Conservation (phyloP, 1,139 yeast genomes). For the Sugiyamaella sp. region DNA sequence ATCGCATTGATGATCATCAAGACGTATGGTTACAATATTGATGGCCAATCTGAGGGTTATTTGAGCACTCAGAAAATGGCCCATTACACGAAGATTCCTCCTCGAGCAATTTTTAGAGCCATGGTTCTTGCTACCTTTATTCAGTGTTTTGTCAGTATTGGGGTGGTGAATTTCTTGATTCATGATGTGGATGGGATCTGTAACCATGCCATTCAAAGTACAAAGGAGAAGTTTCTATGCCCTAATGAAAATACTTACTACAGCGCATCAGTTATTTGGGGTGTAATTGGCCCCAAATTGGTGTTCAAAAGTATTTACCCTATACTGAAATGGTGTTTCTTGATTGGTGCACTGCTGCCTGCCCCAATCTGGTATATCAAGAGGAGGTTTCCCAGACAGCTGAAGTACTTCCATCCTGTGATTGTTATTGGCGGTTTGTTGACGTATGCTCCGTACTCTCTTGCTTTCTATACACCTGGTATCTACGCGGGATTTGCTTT, state of each 20-base stretch:
- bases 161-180: slow-evolving; percentile 57
- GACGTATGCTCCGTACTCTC: slow-evolving; percentile 52
- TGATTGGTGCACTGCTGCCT: slow-evolving; percentile 50
- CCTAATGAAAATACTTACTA: slow-evolving; percentile 51
- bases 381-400: slow-evolving; percentile 12
- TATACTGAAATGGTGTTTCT: slow-evolving; percentile 48
- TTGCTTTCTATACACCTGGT: slow-evolving; percentile 56
- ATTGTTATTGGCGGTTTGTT: slow-evolving; percentile 53
- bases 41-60: slow-evolving; percentile 62
- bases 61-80: slow-evolving; percentile 60
- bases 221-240: slow-evolving; percentile 39
- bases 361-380: slow-evolving; percentile 45
- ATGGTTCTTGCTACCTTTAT: slow-evolving; percentile 51
- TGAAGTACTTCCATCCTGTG: slow-evolving; percentile 50
- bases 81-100: slow-evolving; percentile 63
- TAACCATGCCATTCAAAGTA: slow-evolving; percentile 42
- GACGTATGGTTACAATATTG: slow-evolving; percentile 61
- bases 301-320: slow-evolving; percentile 55
- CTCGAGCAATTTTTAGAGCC: slow-evolving; percentile 60
- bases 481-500: slow-evolving; percentile 54
- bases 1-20: slow-evolving; percentile 59
- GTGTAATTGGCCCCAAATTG: slow-evolving; percentile 65
- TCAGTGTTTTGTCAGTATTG: slow-evolving; percentile 51
- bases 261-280: slow-evolving; percentile 60
- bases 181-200: slow-evolving; percentile 54